Conservation (phyloP, 1,139 yeast species). For the Hansenula lynferdii region DNA sequence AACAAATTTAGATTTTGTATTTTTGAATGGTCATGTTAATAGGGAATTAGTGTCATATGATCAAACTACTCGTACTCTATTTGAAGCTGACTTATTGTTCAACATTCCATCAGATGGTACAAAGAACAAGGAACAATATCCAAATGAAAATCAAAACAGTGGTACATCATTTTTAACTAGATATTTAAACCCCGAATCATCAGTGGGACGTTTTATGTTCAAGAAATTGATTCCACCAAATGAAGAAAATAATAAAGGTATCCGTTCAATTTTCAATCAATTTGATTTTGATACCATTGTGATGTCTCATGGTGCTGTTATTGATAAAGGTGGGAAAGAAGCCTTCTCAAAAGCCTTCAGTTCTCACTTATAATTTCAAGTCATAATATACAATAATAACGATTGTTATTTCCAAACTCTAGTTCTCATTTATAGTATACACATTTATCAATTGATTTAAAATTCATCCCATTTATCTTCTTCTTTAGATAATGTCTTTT, state of each 20-base stretch:
- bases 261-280: slow-evolving; percentile 29
- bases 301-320: slow-evolving; percentile 54
- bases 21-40: slow-evolving; percentile 48
- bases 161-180: slow-evolving; percentile 37
- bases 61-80: slow-evolving; percentile 38
- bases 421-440: too few species aligned
- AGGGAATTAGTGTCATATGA: slow-evolving; percentile 52
- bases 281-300: slow-evolving; percentile 50
- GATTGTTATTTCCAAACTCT: too few species aligned
- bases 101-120: slow-evolving; percentile 31
- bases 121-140: slow-evolving; percentile 42
- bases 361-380: too few species aligned
- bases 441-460: too few species aligned
- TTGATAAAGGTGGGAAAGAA: slow-evolving; percentile 39
- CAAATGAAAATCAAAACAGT: slow-evolving; percentile 34
- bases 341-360: slow-evolving; percentile 14
- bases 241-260: slow-evolving; percentile 23
- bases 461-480: slow-evolving; percentile 44
- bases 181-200: slow-evolving; percentile 35
- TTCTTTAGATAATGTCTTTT: slow-evolving; percentile 30
- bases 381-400: too few species aligned
- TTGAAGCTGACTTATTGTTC: slow-evolving; percentile 55
- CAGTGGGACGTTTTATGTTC: slow-evolving; percentile 31
- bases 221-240: slow-evolving; percentile 22
- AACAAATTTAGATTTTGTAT: slow-evolving; percentile 48